Conservation (phyloP, 805 yeast species). For the Cyberlindnera japonica region DNA sequence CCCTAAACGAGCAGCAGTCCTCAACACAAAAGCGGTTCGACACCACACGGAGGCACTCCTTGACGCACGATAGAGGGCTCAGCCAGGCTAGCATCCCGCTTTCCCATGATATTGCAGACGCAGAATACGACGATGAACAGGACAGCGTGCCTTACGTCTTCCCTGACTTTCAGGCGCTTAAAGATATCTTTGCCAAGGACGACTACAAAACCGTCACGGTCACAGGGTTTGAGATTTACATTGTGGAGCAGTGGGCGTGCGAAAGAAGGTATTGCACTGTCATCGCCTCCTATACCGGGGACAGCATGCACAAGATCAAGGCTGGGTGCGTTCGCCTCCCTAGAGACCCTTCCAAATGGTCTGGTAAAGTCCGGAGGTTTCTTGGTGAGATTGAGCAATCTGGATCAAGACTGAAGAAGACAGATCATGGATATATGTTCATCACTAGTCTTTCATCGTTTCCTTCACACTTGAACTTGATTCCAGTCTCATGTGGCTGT, state of each 20-base stretch:
- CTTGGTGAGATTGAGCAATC: conserved; percentile 62
- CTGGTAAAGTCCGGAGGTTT: conserved; percentile 48
- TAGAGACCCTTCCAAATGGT: conserved; percentile 30
- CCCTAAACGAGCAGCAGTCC: conserved; percentile 2
- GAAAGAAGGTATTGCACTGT: conserved; percentile 63
- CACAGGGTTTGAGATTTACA: conserved; percentile 80
- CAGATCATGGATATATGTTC: conserved; percentile 58
- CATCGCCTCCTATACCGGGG: conserved; percentile 85
- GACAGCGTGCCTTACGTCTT: conserved; percentile 32
- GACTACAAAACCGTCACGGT: conserved; percentile 47
- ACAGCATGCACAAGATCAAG: conserved; percentile 54
- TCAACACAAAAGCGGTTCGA: not conserved
- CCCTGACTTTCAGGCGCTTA: conserved; percentile 57
- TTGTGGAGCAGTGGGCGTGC: conserved; percentile 93
- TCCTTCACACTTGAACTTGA: conserved; percentile 68
- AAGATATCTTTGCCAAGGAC: conserved; percentile 38
- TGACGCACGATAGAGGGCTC: conserved; percentile 4
- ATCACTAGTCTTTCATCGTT: conserved; percentile 81
- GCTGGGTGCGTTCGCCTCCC: conserved; percentile 59
- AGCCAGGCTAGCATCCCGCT: conserved; percentile 3
- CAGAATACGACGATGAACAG: not conserved
- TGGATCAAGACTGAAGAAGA: conserved; percentile 65
- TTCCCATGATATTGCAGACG: not conserved
- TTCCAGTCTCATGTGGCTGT: conserved; percentile 62
- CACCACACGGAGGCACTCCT: not conserved